phyloP scores from a whole-genome alignment of 116 monocot species.

The Iris pallida region DNA sequence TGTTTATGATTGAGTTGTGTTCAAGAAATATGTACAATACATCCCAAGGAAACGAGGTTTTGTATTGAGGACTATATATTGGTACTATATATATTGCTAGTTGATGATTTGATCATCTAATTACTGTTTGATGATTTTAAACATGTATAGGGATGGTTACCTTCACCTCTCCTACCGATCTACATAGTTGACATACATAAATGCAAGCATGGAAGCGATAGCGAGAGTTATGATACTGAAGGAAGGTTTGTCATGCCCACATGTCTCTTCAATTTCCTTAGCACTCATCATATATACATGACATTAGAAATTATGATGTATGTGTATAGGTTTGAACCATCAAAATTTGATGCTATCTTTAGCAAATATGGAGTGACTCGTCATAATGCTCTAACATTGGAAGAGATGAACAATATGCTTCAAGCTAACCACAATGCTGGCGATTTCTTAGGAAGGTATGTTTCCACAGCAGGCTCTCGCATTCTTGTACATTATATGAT shows the following conservation, averaged over 20 bases:
- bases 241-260: conserved; percentile 30
- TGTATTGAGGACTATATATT: no score
- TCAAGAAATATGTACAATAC: no score
- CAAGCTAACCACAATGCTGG: conserved; percentile 25
- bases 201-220: conserved; percentile 52
- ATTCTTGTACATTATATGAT: not conserved
- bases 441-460: conserved; percentile 43
- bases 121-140: not conserved
- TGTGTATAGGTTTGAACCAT: conserved; percentile 34
- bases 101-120: not conserved
- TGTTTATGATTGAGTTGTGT: not conserved
- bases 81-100: not conserved
- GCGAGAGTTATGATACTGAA: conserved; percentile 44
- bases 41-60: no score
- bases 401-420: conserved; percentile 37
- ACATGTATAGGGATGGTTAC: conserved; percentile 29
- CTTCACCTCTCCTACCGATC: conserved; percentile 38
- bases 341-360: conserved; percentile 59
- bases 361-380: conserved; percentile 37
- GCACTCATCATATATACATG: not conserved
- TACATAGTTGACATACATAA: conserved; percentile 45
- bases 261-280: not conserved
- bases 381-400: conserved; percentile 26
- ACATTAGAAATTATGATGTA: no score
- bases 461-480: not conserved